Conservation (phyloP, 164 flowering plant genomes). For the Liquidambar formosana region DNA sequence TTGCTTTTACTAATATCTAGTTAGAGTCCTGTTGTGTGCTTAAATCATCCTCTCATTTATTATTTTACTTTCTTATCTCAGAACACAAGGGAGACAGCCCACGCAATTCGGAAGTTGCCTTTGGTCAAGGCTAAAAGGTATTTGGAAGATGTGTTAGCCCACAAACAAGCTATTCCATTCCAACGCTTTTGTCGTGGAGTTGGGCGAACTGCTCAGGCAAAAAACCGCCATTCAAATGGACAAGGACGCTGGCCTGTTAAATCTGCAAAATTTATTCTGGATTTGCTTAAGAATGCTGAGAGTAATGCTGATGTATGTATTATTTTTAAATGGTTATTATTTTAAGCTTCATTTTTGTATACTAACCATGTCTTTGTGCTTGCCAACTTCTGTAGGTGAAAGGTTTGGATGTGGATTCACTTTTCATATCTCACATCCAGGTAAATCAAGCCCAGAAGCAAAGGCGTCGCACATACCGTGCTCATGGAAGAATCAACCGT, state of each 20-base stretch:
- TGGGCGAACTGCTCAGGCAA: constrained; percentile 92
- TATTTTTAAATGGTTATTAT: not conserved
- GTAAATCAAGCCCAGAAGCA: constrained; percentile 58
- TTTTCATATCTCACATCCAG: constrained; percentile 47
- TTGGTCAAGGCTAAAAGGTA: constrained; percentile 78
- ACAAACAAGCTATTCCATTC: constrained; percentile 93
- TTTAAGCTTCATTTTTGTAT: not conserved
- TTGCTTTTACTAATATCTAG: not conserved
- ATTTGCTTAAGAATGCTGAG: constrained; percentile 90
- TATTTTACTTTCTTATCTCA: constrained; percentile 11
- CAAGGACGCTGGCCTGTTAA: constrained; percentile 96
- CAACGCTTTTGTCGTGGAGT: constrained; percentile 88
- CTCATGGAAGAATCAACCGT: constrained; percentile 64
- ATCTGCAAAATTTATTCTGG: constrained; percentile 80
- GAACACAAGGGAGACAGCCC: constrained; percentile 88
- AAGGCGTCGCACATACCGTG: constrained; percentile 53
- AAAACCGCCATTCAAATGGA: constrained; percentile 83
- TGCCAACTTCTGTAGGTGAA: constrained; percentile 31
- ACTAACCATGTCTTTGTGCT: not conserved
- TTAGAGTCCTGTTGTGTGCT: too few relatives aligned
- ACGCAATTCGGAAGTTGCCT: constrained; percentile 66
- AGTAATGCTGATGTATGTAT: constrained; percentile 62
- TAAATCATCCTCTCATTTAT: not conserved
- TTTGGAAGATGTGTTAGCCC: constrained; percentile 82
- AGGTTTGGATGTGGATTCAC: constrained; percentile 55